A percentile compares a stretch with the other conserved stretches of the same genome.
Evolutionary conservation across 2,329 filamentous ascomycete genomes (phyloP).

Genomic region (Acarospora socialis): DNA sequence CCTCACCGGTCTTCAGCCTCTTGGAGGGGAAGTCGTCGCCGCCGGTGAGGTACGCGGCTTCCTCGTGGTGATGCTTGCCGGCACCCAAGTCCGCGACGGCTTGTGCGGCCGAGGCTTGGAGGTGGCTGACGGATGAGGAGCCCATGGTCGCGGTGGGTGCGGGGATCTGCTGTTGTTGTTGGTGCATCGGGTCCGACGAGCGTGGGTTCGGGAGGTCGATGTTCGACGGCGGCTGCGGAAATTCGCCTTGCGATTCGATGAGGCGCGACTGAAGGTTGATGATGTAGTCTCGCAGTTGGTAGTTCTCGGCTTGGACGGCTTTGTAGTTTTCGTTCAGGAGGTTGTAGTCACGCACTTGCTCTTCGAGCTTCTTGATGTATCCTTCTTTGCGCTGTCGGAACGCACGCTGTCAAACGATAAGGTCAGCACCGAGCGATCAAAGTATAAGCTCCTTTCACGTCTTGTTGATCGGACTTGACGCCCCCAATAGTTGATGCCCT

Average conservation of each 20-base stretch:
- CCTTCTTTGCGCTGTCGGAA: constrained; percentile 96
- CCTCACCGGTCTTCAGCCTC: background rate
- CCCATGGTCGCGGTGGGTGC: constrained; percentile 22
- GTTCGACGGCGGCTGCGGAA: constrained; percentile 68
- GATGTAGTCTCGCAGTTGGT: constrained; percentile 80
- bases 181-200: constrained; percentile 11
- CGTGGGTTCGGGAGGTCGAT: constrained; percentile 43
- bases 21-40: constrained; percentile 12
- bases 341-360: constrained; percentile 71
- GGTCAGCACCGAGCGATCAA: constrained; percentile 1
- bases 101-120: constrained; percentile 22
- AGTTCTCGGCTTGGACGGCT: constrained; percentile 74
- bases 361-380: constrained; percentile 95
- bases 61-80: constrained; percentile 22
- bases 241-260: constrained; percentile 68
- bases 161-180: constrained; percentile 8
- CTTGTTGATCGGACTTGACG: too few species aligned
- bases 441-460: too few species aligned
- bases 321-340: constrained; percentile 66
- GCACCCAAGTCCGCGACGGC: constrained; percentile 18
- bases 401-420: constrained; percentile 50
- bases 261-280: constrained; percentile 78
- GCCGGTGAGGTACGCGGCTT: constrained; percentile 18
- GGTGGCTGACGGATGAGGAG: constrained; percentile 19
- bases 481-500: too few species aligned